Evolutionary conservation across 345 rosid genomes (phyloP).

Genomic region (Odontarrhena argentea): DNA sequence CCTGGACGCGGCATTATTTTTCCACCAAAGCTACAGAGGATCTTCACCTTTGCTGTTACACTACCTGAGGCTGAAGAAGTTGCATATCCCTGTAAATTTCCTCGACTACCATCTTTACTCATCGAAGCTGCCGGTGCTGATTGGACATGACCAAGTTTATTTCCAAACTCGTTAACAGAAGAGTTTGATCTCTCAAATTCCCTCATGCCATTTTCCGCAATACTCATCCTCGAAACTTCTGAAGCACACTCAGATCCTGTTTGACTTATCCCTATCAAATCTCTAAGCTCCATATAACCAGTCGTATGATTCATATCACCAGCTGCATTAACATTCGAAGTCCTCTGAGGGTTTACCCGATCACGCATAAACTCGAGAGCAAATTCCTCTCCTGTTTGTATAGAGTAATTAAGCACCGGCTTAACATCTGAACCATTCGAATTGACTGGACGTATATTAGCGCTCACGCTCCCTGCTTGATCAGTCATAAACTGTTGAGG

Average conservation of each 20-base stretch:
- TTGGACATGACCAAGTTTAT: slow-evolving; percentile 53
- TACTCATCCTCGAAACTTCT: slow-evolving; percentile 52
- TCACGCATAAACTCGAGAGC: slow-evolving; percentile 89
- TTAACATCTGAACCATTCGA: slow-evolving; percentile 55
- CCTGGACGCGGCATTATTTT: slow-evolving; percentile 85
- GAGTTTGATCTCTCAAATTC: slow-evolving; percentile 54
- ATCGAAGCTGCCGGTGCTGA: slow-evolving; percentile 50
- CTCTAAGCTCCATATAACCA: slow-evolving; percentile 68
- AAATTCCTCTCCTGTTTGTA: slow-evolving; percentile 93
- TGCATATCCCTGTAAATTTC: slow-evolving; percentile 38
- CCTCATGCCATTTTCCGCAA: slow-evolving; percentile 49
- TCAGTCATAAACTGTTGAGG: slow-evolving; percentile 50
- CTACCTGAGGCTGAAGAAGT: slow-evolving; percentile 53
- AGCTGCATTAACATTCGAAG: slow-evolving; percentile 44
- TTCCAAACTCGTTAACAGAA: slow-evolving; percentile 47
- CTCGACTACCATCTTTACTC: slow-evolving; percentile 45
- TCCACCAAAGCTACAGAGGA: slow-evolving; percentile 91
- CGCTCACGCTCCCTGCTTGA: slow-evolving; percentile 46
- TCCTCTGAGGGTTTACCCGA: slow-evolving; percentile 58
- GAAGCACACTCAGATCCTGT: slow-evolving; percentile 69
- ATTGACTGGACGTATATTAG: slow-evolving; percentile 47
- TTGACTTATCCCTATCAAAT: slow-evolving; percentile 60
- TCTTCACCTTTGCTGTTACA: slow-evolving; percentile 57
- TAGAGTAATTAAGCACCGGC: slow-evolving; percentile 73
- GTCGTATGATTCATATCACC: slow-evolving; percentile 54